These are phyloP conservation scores for Fistulina hepatica DNA, from an alignment of 1,284 basidiomycete genomes.

Conservation along the genomic window DNA sequence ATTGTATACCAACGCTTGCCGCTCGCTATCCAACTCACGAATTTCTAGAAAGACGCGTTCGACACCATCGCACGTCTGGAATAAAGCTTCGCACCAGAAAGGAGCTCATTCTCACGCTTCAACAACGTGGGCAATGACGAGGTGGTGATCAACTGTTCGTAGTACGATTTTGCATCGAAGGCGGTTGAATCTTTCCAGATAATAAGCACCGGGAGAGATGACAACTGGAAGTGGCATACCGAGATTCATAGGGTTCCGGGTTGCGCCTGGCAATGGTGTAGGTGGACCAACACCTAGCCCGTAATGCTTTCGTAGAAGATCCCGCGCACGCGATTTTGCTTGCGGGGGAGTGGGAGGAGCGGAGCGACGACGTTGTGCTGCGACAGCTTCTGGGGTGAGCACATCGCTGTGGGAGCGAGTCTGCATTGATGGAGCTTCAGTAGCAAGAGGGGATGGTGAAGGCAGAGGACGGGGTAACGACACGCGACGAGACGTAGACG, in stretches of 20 bases:
- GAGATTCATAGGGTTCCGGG: slow-evolving; percentile 69
- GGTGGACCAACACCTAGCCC: slow-evolving; percentile 66
- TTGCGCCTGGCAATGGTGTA: slow-evolving; percentile 39
- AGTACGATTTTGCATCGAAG: slow-evolving; percentile 74
- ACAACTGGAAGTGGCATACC: slow-evolving; percentile 28
- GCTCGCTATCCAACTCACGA: slow-evolving; percentile 75
- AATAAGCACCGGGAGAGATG: slow-evolving; percentile 1
- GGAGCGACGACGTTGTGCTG: slow-evolving; percentile 13
- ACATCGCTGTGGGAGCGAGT: slow-evolving; percentile 5
- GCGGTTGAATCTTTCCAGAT: slow-evolving; percentile 53
- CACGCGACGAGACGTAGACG: too few relatives aligned
- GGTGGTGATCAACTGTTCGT: slow-evolving; percentile 75
- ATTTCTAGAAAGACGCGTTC: slow-evolving; percentile 46
- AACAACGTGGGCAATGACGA: slow-evolving; percentile 60
- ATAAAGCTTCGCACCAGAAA: slow-evolving; percentile 38
- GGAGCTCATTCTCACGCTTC: slow-evolving; percentile 68
- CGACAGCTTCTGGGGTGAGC: slow-evolving; percentile 2
- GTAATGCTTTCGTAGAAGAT: slow-evolving; percentile 75
- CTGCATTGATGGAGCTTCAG: slow-evolving; percentile 9
- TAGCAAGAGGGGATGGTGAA: slow-evolving; percentile 13
- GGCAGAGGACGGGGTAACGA: slow-evolving; percentile 15
- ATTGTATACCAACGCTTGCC: slow-evolving; percentile 87
- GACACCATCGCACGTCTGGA: neutral
- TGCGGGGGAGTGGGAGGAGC: slow-evolving; percentile 26
- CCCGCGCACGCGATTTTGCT: slow-evolving; percentile 65